These are phyloP conservation scores for Solanum clarkiae DNA, from an alignment of 257 asterid genomes.

Conservation along the genomic window DNA sequence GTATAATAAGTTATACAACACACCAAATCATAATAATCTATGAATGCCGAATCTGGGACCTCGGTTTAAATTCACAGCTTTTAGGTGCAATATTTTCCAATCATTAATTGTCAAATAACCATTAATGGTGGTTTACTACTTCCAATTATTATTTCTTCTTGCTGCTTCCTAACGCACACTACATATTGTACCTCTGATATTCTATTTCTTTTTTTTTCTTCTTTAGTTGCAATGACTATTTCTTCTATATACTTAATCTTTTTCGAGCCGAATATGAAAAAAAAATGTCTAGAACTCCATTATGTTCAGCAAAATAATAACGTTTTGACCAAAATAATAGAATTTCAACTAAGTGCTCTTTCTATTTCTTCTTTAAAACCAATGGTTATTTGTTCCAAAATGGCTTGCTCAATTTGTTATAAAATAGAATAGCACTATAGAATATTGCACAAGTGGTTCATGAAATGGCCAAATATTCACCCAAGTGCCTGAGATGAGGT, in stretches of 20 bases:
- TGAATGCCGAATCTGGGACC: no score
- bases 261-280: background rate
- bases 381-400: no score
- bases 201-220: background rate
- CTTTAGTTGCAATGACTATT: background rate
- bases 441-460: background rate
- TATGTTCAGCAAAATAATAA: background rate
- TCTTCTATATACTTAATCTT: background rate
- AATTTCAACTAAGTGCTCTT: no score
- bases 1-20: no score
- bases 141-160: background rate
- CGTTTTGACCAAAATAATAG: background rate
- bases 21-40: no score
- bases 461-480: background rate
- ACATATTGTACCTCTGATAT: background rate
- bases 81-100: no score
- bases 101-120: background rate
- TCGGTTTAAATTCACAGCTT: no score
- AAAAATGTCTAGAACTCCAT: background rate
- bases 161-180: background rate
- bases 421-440: background rate
- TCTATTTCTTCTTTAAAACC: background rate
- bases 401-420: background rate
- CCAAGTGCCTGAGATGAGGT: constrained; percentile 21
- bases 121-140: background rate